These are phyloP conservation scores for Starmera amethionina DNA, from an alignment of 805 yeast species.

Conservation along the genomic window DNA sequence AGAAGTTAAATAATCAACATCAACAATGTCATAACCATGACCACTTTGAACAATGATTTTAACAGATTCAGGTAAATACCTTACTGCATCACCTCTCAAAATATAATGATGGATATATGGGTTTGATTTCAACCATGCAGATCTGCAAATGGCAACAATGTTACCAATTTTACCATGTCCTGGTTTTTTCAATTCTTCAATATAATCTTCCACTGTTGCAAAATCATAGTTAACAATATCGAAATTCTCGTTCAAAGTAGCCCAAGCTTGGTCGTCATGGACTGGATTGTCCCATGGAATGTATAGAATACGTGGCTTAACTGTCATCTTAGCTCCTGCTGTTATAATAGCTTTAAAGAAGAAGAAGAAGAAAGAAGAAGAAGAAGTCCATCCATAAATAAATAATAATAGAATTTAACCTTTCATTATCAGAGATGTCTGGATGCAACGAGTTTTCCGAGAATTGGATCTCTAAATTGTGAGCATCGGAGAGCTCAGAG, in stretches of 20 bases:
- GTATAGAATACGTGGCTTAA: conserved; percentile 26
- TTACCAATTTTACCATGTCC: conserved; percentile 24
- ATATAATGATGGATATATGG: conserved; percentile 28
- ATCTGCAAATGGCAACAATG: conserved; percentile 27
- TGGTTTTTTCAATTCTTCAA: conserved; percentile 24
- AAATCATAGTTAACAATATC: conserved; percentile 25
- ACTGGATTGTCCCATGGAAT: conserved; percentile 28
- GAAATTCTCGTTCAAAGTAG: conserved; percentile 23
- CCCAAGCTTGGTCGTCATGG: conserved; percentile 29
- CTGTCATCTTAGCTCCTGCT: too few relatives aligned
- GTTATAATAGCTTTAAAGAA: not conserved
- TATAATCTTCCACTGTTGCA: conserved; percentile 24
- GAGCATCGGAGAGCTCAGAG: too few relatives aligned
- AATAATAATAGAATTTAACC: too few relatives aligned
- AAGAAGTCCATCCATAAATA: too few relatives aligned
- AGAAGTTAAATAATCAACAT: conserved; percentile 24
- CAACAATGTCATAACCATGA: conserved; percentile 30
- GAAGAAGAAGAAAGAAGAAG: too few relatives aligned
- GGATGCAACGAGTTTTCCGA: too few relatives aligned
- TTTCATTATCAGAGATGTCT: too few relatives aligned
- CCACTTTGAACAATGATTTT: conserved; percentile 29
- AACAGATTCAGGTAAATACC: conserved; percentile 22
- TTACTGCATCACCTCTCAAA: conserved; percentile 24
- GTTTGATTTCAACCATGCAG: conserved; percentile 28
- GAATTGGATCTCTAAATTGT: too few relatives aligned